Evolutionary conservation across 23 red algal genomes (phyloP).

Genomic region (Cyanidioschyzon merolae): DNA sequence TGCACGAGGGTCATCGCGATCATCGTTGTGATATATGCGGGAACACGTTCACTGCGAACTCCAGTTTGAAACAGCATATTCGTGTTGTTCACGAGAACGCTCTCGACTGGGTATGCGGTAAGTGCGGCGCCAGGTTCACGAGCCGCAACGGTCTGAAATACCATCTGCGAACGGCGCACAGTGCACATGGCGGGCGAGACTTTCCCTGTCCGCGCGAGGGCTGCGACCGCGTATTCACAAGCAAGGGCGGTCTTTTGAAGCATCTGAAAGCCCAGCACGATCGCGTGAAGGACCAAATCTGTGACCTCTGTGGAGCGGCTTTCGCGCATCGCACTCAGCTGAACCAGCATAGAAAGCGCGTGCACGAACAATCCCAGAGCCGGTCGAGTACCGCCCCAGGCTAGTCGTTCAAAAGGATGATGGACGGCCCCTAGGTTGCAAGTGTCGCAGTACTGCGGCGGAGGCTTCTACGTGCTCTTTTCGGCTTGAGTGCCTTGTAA

Average conservation of each 20-base stretch:
- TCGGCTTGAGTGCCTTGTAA: too few species aligned
- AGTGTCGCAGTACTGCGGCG: too few species aligned
- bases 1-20: conserved; percentile 15
- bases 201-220: not conserved
- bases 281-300: not conserved
- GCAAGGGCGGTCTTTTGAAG: conserved; percentile 12
- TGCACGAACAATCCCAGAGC: not conserved
- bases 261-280: not conserved
- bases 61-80: conserved; percentile 11
- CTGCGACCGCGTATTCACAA: not conserved
- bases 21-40: conserved; percentile 2
- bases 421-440: too few species aligned
- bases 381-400: too few species aligned
- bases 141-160: conserved; percentile 15
- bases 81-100: conserved; percentile 12
- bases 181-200: not conserved
- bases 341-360: not conserved
- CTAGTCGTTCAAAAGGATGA: too few species aligned
- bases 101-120: conserved; percentile 1
- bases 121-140: conserved; percentile 17
- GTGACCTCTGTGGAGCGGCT: not conserved
- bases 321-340: not conserved
- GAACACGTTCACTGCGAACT: conserved; percentile 14
- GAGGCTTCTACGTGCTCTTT: too few species aligned
- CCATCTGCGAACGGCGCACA: conserved; percentile 10